These are phyloP conservation scores for Calonectria hongkongensis DNA, from an alignment of 2,329 filamentous ascomycete species.

Conservation along the genomic window DNA sequence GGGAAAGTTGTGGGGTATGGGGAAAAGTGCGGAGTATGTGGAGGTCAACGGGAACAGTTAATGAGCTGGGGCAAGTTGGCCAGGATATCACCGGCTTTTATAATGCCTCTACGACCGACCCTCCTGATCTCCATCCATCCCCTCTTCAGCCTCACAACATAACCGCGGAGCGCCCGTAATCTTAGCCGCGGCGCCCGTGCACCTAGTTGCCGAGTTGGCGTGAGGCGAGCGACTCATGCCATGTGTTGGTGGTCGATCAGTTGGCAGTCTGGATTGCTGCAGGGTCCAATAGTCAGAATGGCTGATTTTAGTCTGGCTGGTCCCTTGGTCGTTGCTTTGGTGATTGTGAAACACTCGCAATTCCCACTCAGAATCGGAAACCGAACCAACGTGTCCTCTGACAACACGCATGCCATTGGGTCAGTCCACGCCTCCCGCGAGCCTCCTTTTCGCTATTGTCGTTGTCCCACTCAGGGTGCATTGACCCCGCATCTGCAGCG, in stretches of 20 bases:
- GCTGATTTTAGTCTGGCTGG: neutral
- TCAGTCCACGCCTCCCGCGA: neutral
- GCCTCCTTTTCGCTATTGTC: no score
- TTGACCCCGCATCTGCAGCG: neutral
- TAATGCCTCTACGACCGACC: neutral
- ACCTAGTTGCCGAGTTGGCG: slow-evolving; percentile 11
- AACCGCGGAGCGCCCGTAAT: slow-evolving; percentile 6
- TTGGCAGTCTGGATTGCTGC: neutral
- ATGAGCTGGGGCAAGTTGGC: neutral
- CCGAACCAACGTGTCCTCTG: neutral
- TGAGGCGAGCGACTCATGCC: slow-evolving; percentile 11
- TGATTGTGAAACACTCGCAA: neutral
- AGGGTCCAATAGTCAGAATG: neutral
- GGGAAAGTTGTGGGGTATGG: slow-evolving; percentile 7
- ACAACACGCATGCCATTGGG: neutral
- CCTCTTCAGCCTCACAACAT: slow-evolving; percentile 12
- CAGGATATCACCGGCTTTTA: neutral
- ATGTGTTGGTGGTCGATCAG: neutral
- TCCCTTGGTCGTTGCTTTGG: no score
- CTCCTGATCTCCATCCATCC: neutral
- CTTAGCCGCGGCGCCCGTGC: slow-evolving; percentile 13
- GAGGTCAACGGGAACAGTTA: neutral
- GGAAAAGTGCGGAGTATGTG: slow-evolving; percentile 24
- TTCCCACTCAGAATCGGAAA: neutral
- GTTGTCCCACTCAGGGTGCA: neutral